These are phyloP conservation scores for Metschnikowia arizonensis DNA, from an alignment of 805 yeast genomes.

Conservation along the genomic window DNA sequence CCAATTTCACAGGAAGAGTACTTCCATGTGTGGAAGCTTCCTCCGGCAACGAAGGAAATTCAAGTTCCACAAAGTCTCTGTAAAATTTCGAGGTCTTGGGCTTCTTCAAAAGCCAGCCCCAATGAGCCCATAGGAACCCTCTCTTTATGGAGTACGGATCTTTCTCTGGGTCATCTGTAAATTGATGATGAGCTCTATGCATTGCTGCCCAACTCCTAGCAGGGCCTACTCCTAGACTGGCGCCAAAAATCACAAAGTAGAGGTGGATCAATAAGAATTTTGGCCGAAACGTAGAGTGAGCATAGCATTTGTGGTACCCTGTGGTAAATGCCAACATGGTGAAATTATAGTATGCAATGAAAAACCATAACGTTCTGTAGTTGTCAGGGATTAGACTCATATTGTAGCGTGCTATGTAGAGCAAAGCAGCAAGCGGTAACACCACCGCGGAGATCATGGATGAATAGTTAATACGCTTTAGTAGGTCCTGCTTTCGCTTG, in stretches of 20 bases:
- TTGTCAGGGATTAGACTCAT: slow-evolving; percentile 26
- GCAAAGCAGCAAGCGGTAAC: slow-evolving; percentile 29
- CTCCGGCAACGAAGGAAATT: slow-evolving; percentile 23
- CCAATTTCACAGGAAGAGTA: not conserved
- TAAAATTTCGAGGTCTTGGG: slow-evolving; percentile 41
- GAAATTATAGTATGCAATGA: slow-evolving; percentile 30
- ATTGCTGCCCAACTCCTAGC: slow-evolving; percentile 75
- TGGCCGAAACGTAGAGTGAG: slow-evolving; percentile 37
- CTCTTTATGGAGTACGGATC: slow-evolving; percentile 85
- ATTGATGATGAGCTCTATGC: slow-evolving; percentile 88
- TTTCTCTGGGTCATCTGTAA: slow-evolving; percentile 73
- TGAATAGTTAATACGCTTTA: slow-evolving; percentile 35
- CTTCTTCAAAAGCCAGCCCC: slow-evolving; percentile 79
- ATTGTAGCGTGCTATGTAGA: slow-evolving; percentile 22
- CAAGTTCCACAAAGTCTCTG: slow-evolving; percentile 34
- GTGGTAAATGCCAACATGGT: slow-evolving; percentile 39
- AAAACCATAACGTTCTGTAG: slow-evolving; percentile 28
- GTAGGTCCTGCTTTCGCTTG: slow-evolving; percentile 33
- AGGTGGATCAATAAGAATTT: slow-evolving; percentile 36
- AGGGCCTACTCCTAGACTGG: slow-evolving; percentile 73
- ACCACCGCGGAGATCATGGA: slow-evolving; percentile 32
- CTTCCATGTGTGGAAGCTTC: not conserved
- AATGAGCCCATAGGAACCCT: slow-evolving; percentile 77
- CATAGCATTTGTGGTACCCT: slow-evolving; percentile 42
- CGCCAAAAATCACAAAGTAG: slow-evolving; percentile 56